Evolutionary conservation across 495 filamentous ascomycete species (phyloP).

Genomic region (Penicillium flavigenum): DNA sequence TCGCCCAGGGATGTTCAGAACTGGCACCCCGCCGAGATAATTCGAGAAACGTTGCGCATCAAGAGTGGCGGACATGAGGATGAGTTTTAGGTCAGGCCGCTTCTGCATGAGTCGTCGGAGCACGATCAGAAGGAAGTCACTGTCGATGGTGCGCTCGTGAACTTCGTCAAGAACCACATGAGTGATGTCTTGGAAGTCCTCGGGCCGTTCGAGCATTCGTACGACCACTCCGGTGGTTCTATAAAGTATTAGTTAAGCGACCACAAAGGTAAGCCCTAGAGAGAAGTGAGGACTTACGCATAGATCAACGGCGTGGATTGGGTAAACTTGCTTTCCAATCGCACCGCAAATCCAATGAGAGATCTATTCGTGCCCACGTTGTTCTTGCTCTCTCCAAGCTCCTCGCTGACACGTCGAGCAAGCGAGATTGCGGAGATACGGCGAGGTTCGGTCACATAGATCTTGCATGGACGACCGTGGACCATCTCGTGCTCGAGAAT

Average conservation of each 20-base stretch:
- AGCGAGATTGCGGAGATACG: conserved; percentile 95
- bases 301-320: conserved; percentile 80
- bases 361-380: conserved; percentile 81
- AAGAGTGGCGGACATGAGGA: conserved; percentile 96
- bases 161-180: conserved; percentile 95
- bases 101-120: conserved; percentile 73
- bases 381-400: conserved; percentile 78
- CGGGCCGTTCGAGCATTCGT: conserved; percentile 89
- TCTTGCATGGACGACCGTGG: conserved; percentile 76
- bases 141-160: conserved; percentile 92
- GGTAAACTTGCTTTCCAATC: conserved; percentile 82
- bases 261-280: not conserved
- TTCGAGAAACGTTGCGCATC: conserved; percentile 87
- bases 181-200: conserved; percentile 81
- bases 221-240: conserved; percentile 82
- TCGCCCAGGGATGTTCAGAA: conserved; percentile 84
- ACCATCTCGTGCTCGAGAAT: conserved; percentile 85
- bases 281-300: conserved; percentile 49
- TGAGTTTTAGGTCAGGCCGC: conserved; percentile 73
- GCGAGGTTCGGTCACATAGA: conserved; percentile 95
- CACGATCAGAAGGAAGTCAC: conserved; percentile 89
- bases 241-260: conserved; percentile 9
- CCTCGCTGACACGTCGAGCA: conserved; percentile 87
- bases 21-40: conserved; percentile 80
- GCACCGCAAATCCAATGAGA: conserved; percentile 89